phyloP scores from a whole-genome alignment of 2,329 filamentous ascomycete genomes.

The Ampelomyces quisqualis region DNA sequence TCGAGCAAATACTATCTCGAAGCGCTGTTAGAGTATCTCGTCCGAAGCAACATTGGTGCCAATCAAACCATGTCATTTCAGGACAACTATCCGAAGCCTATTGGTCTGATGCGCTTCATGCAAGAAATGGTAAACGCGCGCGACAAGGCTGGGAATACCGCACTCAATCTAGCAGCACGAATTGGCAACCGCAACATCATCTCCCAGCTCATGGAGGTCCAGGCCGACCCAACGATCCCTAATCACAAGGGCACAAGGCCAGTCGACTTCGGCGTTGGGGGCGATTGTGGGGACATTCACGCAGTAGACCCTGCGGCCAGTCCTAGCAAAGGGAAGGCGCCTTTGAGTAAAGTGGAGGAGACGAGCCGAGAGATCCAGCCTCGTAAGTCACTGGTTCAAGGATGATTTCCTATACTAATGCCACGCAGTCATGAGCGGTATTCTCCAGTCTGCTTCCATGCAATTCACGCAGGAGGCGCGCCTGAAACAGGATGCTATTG shows the following conservation, averaged over 20 bases:
- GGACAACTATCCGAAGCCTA: constrained; percentile 63
- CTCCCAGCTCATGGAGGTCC: constrained; percentile 92
- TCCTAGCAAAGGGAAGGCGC: constrained; percentile 42
- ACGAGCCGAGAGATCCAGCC: constrained; percentile 77
- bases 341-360: constrained; percentile 60
- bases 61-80: constrained; percentile 38
- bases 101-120: constrained; percentile 91
- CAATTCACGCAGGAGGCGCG: constrained; percentile 80
- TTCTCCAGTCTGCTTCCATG: constrained; percentile 74
- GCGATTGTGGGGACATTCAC: constrained; percentile 52
- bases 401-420: constrained; percentile 1
- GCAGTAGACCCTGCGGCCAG: constrained; percentile 25
- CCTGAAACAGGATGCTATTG: constrained; percentile 79
- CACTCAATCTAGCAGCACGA: constrained; percentile 86
- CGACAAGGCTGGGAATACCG: constrained; percentile 92
- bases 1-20: constrained; percentile 96
- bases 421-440: constrained; percentile 68
- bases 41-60: constrained; percentile 62
- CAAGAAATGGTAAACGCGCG: constrained; percentile 95
- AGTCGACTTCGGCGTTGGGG: constrained; percentile 90
- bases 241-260: constrained; percentile 88
- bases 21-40: constrained; percentile 89
- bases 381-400: constrained; percentile 58
- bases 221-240: constrained; percentile 86
- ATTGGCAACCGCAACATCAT: constrained; percentile 95